These are phyloP conservation scores for Onygena corvina DNA, from an alignment of 2,329 filamentous ascomycete species.

Conservation along the genomic window DNA sequence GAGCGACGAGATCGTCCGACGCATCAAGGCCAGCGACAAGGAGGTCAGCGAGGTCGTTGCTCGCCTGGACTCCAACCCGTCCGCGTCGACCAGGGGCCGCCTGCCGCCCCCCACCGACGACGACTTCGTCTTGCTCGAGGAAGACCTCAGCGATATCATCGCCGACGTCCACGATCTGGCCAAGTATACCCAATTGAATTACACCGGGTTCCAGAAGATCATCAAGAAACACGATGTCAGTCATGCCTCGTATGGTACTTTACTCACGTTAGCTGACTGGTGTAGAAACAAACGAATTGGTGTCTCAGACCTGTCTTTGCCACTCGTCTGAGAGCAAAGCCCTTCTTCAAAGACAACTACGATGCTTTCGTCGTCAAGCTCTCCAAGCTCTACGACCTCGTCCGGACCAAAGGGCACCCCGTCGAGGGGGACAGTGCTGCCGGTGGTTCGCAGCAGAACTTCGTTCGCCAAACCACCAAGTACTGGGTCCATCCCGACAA, in stretches of 20 bases:
- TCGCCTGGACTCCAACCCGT: slow-evolving; percentile 44
- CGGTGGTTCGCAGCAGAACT: slow-evolving; percentile 85
- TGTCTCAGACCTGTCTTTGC: slow-evolving; percentile 93
- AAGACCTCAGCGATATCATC: slow-evolving; percentile 93
- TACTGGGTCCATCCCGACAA: slow-evolving; percentile 99
- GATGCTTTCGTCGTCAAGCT: slow-evolving; percentile 90
- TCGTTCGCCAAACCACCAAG: slow-evolving; percentile 93
- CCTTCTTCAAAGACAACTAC: slow-evolving; percentile 98
- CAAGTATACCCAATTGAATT: slow-evolving; percentile 97
- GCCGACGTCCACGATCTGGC: slow-evolving; percentile 95
- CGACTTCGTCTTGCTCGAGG: slow-evolving; percentile 85
- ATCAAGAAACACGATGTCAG: slow-evolving; percentile 98
- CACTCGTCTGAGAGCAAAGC: slow-evolving; percentile 82
- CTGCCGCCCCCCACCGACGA: slow-evolving; percentile 57
- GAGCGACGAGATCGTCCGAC: slow-evolving; percentile 83
- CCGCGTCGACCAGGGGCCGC: slow-evolving; percentile 23
- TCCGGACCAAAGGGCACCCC: slow-evolving; percentile 83
- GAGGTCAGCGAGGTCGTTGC: slow-evolving; percentile 82
- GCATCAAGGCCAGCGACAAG: slow-evolving; percentile 75
- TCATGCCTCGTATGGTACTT: slow-evolving; percentile 14
- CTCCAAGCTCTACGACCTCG: slow-evolving; percentile 87
- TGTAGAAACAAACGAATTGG: slow-evolving; percentile 84
- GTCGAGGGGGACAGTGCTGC: slow-evolving; percentile 84
- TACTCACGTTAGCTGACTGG: slow-evolving; percentile 9
- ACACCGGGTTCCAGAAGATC: slow-evolving; percentile 98